Percentiles rank a stretch among this genome's conserved stretches.
These are phyloP conservation scores for Taphrina sp. DNA, from an alignment of 1,139 yeast species.

Conservation along the genomic window DNA sequence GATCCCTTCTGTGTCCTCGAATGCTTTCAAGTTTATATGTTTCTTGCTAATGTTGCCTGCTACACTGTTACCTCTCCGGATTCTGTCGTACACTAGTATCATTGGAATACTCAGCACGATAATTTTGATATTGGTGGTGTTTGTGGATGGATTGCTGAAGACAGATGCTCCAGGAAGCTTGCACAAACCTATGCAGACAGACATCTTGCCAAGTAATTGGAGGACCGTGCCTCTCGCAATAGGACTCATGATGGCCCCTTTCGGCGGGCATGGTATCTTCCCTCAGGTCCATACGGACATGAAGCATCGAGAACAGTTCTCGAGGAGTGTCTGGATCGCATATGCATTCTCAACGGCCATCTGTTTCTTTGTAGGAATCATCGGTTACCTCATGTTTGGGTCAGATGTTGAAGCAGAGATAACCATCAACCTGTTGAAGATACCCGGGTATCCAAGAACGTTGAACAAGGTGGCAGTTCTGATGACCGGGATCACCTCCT, in stretches of 20 bases:
- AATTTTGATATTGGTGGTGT: conserved; percentile 57
- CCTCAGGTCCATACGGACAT: conserved; percentile 78
- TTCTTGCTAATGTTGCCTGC: conserved; percentile 63
- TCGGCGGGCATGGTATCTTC: conserved; percentile 88
- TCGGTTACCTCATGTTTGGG: conserved; percentile 91
- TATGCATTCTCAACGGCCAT: conserved; percentile 67
- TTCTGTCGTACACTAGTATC: conserved; percentile 69
- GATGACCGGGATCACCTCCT: conserved; percentile 74
- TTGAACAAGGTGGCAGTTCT: conserved; percentile 63
- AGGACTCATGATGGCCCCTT: conserved; percentile 82
- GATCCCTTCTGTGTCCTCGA: conserved; percentile 53
- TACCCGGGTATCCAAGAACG: conserved; percentile 71
- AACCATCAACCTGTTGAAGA: conserved; percentile 68
- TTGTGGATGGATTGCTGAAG: conserved; percentile 63
- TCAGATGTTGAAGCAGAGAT: conserved; percentile 72
- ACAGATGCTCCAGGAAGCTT: conserved; percentile 65
- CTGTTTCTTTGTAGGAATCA: conserved; percentile 70
- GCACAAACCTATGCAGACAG: conserved; percentile 53
- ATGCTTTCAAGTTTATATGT: conserved; percentile 57
- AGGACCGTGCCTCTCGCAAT: conserved; percentile 58
- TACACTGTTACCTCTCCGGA: conserved; percentile 65
- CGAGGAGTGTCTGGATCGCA: conserved; percentile 53
- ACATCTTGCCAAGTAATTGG: conserved; percentile 53
- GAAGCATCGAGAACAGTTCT: conserved; percentile 66
- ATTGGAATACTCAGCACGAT: conserved; percentile 72